Percentiles rank a stretch among this genome's conserved stretches.
Evolutionary conservation across 2,329 filamentous ascomycete genomes (phyloP).

Genomic region (Penicillium olsonii): DNA sequence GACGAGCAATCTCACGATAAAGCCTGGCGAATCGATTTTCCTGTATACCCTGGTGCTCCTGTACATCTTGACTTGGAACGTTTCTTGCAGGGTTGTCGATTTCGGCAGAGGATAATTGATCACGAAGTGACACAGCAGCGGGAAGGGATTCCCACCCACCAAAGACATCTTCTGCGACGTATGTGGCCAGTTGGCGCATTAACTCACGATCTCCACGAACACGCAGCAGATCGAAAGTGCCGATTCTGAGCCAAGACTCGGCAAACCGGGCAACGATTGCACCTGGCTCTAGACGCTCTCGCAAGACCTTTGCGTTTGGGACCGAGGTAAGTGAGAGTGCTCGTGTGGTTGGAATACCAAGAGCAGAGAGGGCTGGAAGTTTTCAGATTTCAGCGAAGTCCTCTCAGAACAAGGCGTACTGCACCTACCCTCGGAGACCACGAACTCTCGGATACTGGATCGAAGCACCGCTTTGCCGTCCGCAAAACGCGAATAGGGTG

Average conservation of each 20-base stretch:
- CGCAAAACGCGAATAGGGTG: slow-evolving; percentile 93
- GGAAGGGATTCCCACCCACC: slow-evolving; percentile 85
- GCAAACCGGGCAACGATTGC: slow-evolving; percentile 93
- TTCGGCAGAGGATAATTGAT: slow-evolving; percentile 40
- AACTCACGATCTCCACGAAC: slow-evolving; percentile 76
- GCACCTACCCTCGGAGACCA: slow-evolving; percentile 76
- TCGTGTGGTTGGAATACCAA: slow-evolving; percentile 82
- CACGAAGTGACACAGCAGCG: slow-evolving; percentile 49
- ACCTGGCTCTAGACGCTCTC: slow-evolving; percentile 83
- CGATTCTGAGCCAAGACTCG: slow-evolving; percentile 85
- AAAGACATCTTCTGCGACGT: slow-evolving; percentile 84
- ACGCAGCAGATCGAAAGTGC: slow-evolving; percentile 92
- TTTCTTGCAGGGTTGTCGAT: slow-evolving; percentile 52
- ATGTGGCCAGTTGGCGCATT: slow-evolving; percentile 74
- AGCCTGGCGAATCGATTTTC: slow-evolving; percentile 87
- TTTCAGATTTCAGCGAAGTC: background rate
- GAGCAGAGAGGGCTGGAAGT: slow-evolving; percentile 65
- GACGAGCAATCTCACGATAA: slow-evolving; percentile 81
- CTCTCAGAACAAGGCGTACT: background rate
- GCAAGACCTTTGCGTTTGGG: slow-evolving; percentile 69
- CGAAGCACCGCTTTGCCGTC: slow-evolving; percentile 92
- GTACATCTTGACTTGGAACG: slow-evolving; percentile 58
- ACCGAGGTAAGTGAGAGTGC: slow-evolving; percentile 80
- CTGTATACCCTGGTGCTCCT: slow-evolving; percentile 67
- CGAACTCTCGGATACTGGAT: slow-evolving; percentile 89